Base-by-base conservation (phyloP, 306 rosid species). In the Prunus armeniaca region DNA sequence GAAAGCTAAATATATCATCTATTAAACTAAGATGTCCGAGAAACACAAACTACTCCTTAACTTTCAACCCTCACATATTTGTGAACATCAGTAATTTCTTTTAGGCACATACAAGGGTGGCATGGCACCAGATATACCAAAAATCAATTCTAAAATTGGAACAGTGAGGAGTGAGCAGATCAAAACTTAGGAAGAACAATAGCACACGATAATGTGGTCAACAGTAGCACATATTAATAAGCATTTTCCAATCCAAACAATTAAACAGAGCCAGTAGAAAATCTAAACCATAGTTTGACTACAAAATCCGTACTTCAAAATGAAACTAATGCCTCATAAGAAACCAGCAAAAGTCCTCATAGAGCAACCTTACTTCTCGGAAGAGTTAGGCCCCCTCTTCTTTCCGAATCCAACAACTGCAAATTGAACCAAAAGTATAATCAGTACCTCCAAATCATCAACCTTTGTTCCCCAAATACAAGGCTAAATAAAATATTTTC, bases 331-430 rank as follows among this genome's bases (percentile, higher is more conserved):
- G 12, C 55, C 45, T n/a, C 75, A 28, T 67, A 54, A n/a, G 22
- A 69, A 22, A 65, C 54, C 43, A 70, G 9, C 9, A 55, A 34
- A 65, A 55, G 51, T 41, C 66, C 67, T 55, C 67, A 18, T 13
- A 72, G 9, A 18, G 30, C 73, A 41, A 65, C 24, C 66, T 75
- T 72, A 87, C 86, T 87, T 87, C 86, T 87, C 88, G 4, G 90
- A 87, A 3, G 90, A 87, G 73, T 87, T 87, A 28, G 90, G 90
- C 24, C 90, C 90, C 72, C 90, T 76, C 90, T 87, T 87, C 90
- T 87, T 87, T 0, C 90, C 88, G 6, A 84, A 82, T 46, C 88
- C 90, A 56, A 87, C 90, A 49, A 87, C 90, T 87, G 77, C 79
- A 77, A 79, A 20, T 11, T 19, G 56, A 72, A 52, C 11, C 45